Evolutionary conservation across 495 filamentous ascomycete species (phyloP).

Genomic region (Penicillium herquei): DNA sequence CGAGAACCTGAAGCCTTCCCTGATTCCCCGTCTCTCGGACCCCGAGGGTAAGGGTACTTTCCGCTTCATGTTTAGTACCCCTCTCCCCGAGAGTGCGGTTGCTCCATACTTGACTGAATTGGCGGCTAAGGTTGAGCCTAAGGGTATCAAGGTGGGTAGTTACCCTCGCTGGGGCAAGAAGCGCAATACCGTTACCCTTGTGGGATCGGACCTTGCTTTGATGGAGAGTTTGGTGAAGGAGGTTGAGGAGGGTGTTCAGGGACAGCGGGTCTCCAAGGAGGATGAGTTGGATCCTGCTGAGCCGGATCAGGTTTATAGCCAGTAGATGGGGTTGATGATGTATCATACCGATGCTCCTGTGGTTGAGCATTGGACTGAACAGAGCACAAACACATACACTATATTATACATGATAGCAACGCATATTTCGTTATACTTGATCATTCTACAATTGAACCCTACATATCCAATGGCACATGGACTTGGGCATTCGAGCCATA

Average conservation of each 20-base stretch:
- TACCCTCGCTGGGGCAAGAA: constrained; percentile 92
- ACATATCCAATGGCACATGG: too few species aligned
- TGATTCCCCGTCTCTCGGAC: constrained; percentile 69
- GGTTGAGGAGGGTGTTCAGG: constrained; percentile 62
- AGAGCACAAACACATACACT: too few species aligned
- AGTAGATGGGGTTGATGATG: constrained; percentile 12
- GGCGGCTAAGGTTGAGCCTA: constrained; percentile 63
- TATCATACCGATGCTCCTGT: not conserved
- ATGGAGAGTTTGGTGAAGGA: constrained; percentile 60
- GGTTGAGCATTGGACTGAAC: not conserved
- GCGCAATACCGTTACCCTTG: constrained; percentile 86
- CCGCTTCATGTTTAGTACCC: constrained; percentile 80
- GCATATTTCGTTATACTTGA: not conserved
- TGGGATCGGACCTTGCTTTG: constrained; percentile 65
- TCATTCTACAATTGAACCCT: too few species aligned
- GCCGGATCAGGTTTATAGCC: constrained; percentile 26
- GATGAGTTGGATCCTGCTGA: constrained; percentile 55
- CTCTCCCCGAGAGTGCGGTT: constrained; percentile 78
- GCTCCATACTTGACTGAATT: constrained; percentile 80
- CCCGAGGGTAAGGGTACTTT: constrained; percentile 76
- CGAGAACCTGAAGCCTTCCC: constrained; percentile 65
- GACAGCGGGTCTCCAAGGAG: constrained; percentile 53
- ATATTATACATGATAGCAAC: not conserved
- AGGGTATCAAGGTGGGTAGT: constrained; percentile 90
- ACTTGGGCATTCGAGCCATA: too few species aligned